A percentile compares a stretch with the other conserved stretches of the same genome.
Evolutionary conservation across 179 eudicot genomes (phyloP).

Genomic region (Heliamphora pulchella): DNA sequence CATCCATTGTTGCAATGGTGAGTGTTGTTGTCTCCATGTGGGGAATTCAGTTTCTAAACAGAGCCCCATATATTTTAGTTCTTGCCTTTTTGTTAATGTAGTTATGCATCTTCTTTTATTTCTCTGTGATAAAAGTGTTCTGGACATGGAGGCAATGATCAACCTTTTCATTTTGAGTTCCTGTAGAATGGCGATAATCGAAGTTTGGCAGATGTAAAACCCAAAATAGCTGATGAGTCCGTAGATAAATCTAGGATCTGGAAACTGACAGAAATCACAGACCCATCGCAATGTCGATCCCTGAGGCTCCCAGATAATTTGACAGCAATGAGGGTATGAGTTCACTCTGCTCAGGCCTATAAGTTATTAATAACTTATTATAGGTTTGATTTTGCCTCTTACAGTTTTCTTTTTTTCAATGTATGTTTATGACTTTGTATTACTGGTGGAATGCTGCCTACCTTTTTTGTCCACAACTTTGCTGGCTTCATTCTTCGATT

Average conservation of each 20-base stretch:
- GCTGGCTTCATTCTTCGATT: background rate
- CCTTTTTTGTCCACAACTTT: background rate
- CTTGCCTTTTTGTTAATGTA: background rate
- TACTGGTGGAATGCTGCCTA: background rate
- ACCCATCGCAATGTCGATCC: constrained; percentile 67
- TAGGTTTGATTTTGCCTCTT: background rate
- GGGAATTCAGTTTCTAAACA: background rate
- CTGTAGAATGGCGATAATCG: constrained; percentile 56
- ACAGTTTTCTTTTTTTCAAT: background rate
- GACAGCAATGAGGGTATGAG: constrained; percentile 50
- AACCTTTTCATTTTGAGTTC: constrained; percentile 4
- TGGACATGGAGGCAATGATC: background rate
- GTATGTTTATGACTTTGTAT: background rate
- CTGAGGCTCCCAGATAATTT: constrained; percentile 62
- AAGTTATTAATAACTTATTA: background rate
- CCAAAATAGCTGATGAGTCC: constrained; percentile 52
- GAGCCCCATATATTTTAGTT: background rate
- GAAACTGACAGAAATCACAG: constrained; percentile 62
- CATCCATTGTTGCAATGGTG: constrained; percentile 53
- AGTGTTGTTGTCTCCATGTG: constrained; percentile 1
- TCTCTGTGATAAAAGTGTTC: background rate
- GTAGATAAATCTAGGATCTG: constrained; percentile 59
- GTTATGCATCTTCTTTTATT: background rate
- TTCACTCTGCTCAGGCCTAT: background rate
- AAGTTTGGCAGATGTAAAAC: constrained; percentile 57